Percentiles rank a stretch among this genome's conserved stretches.
Evolutionary conservation across 495 filamentous ascomycete genomes (phyloP).

Genomic region (Talaromyces thailandensis): DNA sequence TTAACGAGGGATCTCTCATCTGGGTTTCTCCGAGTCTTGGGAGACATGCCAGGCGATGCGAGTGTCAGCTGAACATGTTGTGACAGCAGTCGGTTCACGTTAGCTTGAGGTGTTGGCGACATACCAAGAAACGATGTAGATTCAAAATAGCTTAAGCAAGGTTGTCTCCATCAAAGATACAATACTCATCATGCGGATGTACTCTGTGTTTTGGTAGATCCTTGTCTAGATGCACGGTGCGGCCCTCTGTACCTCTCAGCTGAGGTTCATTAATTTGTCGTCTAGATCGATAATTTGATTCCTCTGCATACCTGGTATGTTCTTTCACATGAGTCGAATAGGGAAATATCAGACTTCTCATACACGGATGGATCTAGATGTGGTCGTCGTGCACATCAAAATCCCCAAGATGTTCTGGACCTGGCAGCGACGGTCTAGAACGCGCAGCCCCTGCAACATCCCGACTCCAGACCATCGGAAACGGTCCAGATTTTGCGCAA

Average conservation of each 20-base stretch:
- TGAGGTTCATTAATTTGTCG: neutral
- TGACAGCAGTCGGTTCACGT: neutral
- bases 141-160: too few species aligned
- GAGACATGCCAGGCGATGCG: neutral
- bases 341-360: neutral
- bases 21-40: neutral
- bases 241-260: too few species aligned
- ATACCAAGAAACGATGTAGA: too few species aligned
- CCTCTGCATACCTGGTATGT: neutral
- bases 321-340: neutral
- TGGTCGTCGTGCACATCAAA: neutral
- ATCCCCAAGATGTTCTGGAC: neutral
- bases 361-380: neutral
- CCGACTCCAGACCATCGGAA: neutral
- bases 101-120: neutral
- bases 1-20: neutral
- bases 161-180: too few species aligned
- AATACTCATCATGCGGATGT: neutral
- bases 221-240: neutral
- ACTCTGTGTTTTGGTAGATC: neutral
- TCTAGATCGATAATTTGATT: neutral
- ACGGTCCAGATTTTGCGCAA: neutral
- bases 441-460: neutral
- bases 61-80: neutral
- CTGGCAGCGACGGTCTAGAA: neutral